These are phyloP conservation scores for Melampsora americana DNA, from an alignment of 1,284 basidiomycete genomes.

Conservation along the genomic window DNA sequence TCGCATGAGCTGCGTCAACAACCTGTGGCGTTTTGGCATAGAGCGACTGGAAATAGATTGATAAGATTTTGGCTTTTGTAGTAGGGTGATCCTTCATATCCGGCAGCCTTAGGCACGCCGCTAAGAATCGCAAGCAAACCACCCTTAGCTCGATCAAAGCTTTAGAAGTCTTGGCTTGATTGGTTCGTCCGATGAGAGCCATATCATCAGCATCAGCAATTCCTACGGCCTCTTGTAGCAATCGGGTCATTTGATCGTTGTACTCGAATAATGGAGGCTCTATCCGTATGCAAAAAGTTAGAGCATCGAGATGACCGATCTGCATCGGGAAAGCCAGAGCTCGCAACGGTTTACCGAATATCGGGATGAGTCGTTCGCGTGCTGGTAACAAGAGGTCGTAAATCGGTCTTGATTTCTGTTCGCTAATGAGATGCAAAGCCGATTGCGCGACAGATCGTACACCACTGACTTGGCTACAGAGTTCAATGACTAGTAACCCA, in stretches of 20 bases:
- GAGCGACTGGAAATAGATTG: constrained; percentile 97
- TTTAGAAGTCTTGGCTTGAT: constrained; percentile 72
- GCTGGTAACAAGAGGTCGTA: constrained; percentile 78
- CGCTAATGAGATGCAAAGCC: constrained; percentile 75
- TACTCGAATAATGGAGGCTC: constrained; percentile 56
- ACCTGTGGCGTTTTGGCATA: constrained; percentile 91
- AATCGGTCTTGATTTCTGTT: constrained; percentile 69
- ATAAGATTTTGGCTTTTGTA: constrained; percentile 61
- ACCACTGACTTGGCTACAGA: constrained; percentile 79
- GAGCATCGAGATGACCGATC: constrained; percentile 96
- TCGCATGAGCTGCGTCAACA: constrained; percentile 92
- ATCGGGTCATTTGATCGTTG: constrained; percentile 85
- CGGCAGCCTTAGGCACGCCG: constrained; percentile 88
- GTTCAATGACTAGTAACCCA: constrained; percentile 82
- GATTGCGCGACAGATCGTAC: constrained; percentile 81
- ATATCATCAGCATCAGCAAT: constrained; percentile 92
- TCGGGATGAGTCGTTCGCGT: constrained; percentile 79
- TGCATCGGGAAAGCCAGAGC: constrained; percentile 94
- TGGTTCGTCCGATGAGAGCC: constrained; percentile 67
- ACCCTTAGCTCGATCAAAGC: constrained; percentile 91
- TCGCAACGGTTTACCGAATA: constrained; percentile 94
- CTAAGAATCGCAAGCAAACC: constrained; percentile 86
- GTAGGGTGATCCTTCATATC: constrained; percentile 63
- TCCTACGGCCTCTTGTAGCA: constrained; percentile 89
- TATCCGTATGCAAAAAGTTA: constrained; percentile 72